phyloP scores from a whole-genome alignment of 73 alveolate species.

The Blepharisma stoltei region DNA sequence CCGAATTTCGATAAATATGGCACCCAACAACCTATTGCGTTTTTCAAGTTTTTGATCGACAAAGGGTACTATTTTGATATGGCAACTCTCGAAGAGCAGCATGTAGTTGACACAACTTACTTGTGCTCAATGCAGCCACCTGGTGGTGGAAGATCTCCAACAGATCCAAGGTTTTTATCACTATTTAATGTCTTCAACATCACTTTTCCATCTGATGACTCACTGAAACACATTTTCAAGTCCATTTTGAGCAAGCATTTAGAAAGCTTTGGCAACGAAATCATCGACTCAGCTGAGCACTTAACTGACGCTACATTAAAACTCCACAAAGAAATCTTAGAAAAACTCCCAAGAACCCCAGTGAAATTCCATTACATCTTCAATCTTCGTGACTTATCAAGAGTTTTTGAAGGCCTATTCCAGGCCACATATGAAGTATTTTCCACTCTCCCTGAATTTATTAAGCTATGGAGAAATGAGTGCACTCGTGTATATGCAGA shows the following conservation, averaged over 20 bases:
- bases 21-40: conserved; percentile 98
- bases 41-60: conserved; percentile 94
- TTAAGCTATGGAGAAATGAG: conserved; percentile 97
- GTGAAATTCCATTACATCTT: conserved; percentile 98
- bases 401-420: conserved; percentile 97
- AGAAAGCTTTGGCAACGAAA: conserved; percentile 87
- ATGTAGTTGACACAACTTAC: conserved; percentile 93
- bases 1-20: conserved; percentile 96
- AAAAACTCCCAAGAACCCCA: conserved; percentile 96
- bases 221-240: conserved; percentile 89
- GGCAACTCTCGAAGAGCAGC: conserved; percentile 43
- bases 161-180: conserved; percentile 98
- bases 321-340: conserved; percentile 74
- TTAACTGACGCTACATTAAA: conserved; percentile 66
- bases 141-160: conserved; percentile 98
- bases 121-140: conserved; percentile 99
- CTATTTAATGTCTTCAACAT: conserved; percentile 85
- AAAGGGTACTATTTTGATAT: conserved; percentile 58
- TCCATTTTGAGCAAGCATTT: conserved; percentile 86
- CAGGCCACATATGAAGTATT: conserved; percentile 88
- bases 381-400: conserved; percentile 95
- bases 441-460: conserved; percentile 79
- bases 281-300: conserved; percentile 53
- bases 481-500: conserved; percentile 93
- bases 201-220: conserved; percentile 83